Evolutionary conservation across 225 moss, liverwort and hornwort species (phyloP).

Genomic region (Sphagnum tenellum): DNA sequence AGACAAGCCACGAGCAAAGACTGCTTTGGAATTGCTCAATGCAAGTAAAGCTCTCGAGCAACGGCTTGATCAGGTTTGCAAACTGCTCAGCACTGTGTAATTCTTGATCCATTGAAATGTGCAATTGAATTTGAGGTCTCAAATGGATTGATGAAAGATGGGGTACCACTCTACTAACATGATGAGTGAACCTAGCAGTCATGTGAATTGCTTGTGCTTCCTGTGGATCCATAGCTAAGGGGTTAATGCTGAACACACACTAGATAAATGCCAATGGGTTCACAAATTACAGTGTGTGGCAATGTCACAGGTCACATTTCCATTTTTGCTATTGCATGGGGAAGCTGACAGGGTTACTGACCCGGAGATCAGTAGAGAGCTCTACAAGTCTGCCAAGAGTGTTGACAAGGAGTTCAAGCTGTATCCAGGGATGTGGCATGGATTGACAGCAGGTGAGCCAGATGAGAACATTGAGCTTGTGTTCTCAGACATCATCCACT

Average conservation of each 20-base stretch:
- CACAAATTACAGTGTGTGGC: background rate
- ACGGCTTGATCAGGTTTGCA: conserved; percentile 42
- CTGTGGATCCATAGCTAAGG: too few species aligned
- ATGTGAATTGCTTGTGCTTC: too few species aligned
- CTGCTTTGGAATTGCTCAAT: conserved; percentile 53
- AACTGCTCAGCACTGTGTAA: too few species aligned
- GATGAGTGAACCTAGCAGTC: too few species aligned
- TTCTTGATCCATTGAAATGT: too few species aligned
- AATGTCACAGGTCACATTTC: conserved; percentile 37
- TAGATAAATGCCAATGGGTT: too few species aligned
- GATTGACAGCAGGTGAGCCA: conserved; percentile 61
- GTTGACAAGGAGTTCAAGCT: conserved; percentile 64
- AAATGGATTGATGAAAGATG: background rate
- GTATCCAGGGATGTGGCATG: conserved; percentile 83
- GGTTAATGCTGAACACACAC: too few species aligned
- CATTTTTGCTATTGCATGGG: conserved; percentile 70
- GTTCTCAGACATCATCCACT: conserved; percentile 55
- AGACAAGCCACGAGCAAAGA: conserved; percentile 54
- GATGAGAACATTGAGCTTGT: conserved; percentile 66
- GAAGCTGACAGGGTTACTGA: conserved; percentile 58
- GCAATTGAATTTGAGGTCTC: background rate
- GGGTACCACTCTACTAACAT: background rate
- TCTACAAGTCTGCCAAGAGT: conserved; percentile 40
- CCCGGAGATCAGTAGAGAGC: conserved; percentile 54
- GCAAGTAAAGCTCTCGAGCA: conserved; percentile 39